Evolutionary conservation across 805 yeast genomes (phyloP).

Genomic region (Jamesozyma hellenica): DNA sequence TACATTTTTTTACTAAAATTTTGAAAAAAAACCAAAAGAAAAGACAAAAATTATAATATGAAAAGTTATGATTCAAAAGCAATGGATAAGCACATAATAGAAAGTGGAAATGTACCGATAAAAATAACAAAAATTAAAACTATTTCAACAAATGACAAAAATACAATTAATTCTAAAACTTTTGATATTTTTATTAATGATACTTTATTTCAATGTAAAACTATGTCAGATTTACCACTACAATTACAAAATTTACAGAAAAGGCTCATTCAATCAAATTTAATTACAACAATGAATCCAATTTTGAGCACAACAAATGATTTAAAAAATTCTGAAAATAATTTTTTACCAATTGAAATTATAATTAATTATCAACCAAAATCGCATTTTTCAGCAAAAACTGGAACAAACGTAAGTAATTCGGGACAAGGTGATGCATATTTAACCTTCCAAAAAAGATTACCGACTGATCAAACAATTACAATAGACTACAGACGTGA

Average conservation of each 20-base stretch:
- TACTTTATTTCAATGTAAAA: constrained; percentile 20
- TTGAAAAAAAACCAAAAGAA: too few relatives aligned
- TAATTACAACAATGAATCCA: constrained; percentile 6
- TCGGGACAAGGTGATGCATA: constrained; percentile 87
- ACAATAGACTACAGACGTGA: constrained; percentile 49
- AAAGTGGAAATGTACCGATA: constrained; percentile 19
- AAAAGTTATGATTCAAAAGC: too few relatives aligned
- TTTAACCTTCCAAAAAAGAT: constrained; percentile 50
- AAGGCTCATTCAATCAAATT: constrained; percentile 16
- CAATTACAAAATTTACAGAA: constrained; percentile 22
- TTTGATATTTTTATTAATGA: constrained; percentile 20
- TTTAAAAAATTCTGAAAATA: background rate
- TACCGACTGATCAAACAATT: constrained; percentile 58
- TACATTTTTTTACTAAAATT: too few relatives aligned
- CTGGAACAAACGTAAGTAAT: constrained; percentile 94
- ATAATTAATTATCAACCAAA: constrained; percentile 8
- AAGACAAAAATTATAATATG: too few relatives aligned
- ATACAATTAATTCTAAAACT: constrained; percentile 14
- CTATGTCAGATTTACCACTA: constrained; percentile 18
- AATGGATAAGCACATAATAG: too few relatives aligned
- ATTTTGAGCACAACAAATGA: constrained; percentile 1
- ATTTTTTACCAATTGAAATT: constrained; percentile 1
- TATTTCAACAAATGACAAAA: constrained; percentile 7
- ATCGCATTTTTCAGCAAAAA: constrained; percentile 58
- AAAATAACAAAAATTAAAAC: constrained; percentile 16